A percentile compares a stretch with the other conserved stretches of the same genome.
phyloP scores from a whole-genome alignment of 495 filamentous ascomycete genomes.

The Xylaria bambusicola region DNA sequence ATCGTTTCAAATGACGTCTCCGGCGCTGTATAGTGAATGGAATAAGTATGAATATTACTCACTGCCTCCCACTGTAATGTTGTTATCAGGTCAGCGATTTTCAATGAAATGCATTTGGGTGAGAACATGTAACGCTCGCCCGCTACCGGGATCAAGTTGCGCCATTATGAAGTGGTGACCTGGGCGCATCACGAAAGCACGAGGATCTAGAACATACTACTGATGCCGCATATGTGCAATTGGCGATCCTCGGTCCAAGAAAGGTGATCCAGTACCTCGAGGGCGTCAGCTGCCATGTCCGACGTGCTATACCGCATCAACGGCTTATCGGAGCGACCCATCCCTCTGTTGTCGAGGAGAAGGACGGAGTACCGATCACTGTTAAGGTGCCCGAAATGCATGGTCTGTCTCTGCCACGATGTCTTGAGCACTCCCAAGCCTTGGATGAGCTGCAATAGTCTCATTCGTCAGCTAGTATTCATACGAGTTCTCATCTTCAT shows the following conservation, averaged over 20 bases:
- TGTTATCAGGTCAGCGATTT: not conserved
- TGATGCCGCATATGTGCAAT: slow-evolving; percentile 72
- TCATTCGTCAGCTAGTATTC: too few species aligned
- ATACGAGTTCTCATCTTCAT: too few species aligned
- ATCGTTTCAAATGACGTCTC: not conserved
- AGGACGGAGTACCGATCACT: slow-evolving; percentile 67
- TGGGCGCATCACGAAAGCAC: too few species aligned
- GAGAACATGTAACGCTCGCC: not conserved
- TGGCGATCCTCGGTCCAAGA: slow-evolving; percentile 59
- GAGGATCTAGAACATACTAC: slow-evolving; percentile 13
- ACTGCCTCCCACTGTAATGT: slow-evolving; percentile 19
- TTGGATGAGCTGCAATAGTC: slow-evolving; percentile 56
- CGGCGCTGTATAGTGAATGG: not conserved
- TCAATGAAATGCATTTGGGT: not conserved
- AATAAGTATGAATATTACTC: slow-evolving; percentile 35
- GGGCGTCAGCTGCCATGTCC: slow-evolving; percentile 73
- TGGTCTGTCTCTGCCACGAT: slow-evolving; percentile 74
- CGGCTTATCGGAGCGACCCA: slow-evolving; percentile 77
- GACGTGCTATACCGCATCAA: slow-evolving; percentile 67
- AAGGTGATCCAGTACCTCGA: slow-evolving; percentile 69
- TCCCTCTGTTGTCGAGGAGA: slow-evolving; percentile 77
- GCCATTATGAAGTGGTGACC: too few species aligned
- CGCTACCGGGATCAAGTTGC: too few species aligned
- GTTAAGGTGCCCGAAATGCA: slow-evolving; percentile 73
- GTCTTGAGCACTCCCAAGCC: slow-evolving; percentile 63